phyloP scores from a whole-genome alignment of 495 filamentous ascomycete species.

The Xylaria castorea region DNA sequence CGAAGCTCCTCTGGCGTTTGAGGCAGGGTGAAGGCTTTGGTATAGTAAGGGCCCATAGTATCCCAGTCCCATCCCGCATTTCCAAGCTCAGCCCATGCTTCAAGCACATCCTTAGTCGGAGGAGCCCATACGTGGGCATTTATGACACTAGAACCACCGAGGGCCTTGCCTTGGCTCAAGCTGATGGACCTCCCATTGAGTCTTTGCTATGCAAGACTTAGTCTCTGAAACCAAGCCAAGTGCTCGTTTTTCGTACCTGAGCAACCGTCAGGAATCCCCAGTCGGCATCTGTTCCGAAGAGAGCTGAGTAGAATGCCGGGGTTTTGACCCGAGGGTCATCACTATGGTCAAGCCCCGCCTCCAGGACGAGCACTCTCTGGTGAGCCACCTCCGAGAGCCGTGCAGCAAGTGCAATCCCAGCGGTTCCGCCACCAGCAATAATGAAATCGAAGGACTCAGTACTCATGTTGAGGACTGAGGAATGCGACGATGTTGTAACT shows the following conservation, averaged over 20 bases:
- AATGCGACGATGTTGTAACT: not conserved
- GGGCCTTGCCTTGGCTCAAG: conserved; percentile 53
- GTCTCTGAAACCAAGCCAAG: conserved; percentile 23
- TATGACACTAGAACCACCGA: conserved; percentile 63
- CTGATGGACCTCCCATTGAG: conserved; percentile 37
- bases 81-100: conserved; percentile 60
- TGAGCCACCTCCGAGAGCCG: conserved; percentile 53
- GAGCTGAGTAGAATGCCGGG: conserved; percentile 19
- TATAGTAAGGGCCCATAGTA: conserved; percentile 53
- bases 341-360: conserved; percentile 50
- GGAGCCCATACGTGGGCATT: conserved; percentile 60
- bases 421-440: conserved; percentile 55
- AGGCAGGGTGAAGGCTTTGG: conserved; percentile 42
- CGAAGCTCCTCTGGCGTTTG: conserved; percentile 37
- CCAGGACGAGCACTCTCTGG: conserved; percentile 55
- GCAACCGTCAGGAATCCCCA: conserved; percentile 59
- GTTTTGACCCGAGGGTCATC: conserved; percentile 24
- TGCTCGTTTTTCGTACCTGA: conserved; percentile 46
- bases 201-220: conserved; percentile 29
- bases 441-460: conserved; percentile 43
- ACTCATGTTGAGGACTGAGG: not conserved
- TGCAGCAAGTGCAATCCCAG: conserved; percentile 55
- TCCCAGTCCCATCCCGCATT: conserved; percentile 61
- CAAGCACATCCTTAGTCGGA: conserved; percentile 48
- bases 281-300: not conserved